Percentiles rank a stretch among this genome's conserved stretches.
phyloP scores from a whole-genome alignment of 805 yeast species.

The Gaillardinia entomophila region DNA sequence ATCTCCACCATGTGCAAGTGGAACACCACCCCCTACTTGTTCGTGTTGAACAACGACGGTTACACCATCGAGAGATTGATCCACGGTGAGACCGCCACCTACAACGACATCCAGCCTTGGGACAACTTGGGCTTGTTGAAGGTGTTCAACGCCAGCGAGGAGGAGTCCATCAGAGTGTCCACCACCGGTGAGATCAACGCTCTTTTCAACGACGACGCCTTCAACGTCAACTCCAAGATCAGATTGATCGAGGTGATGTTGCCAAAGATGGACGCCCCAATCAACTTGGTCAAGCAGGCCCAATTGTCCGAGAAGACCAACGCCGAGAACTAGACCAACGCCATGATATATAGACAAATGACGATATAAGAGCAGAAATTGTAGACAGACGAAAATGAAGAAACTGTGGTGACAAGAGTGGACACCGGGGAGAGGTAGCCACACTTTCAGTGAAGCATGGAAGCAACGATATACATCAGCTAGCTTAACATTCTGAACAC shows the following conservation, averaged over 20 bases:
- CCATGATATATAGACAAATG: no score
- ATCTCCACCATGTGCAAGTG: constrained; percentile 65
- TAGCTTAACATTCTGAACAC: no score
- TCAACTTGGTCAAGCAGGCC: constrained; percentile 35
- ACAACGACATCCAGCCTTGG: constrained; percentile 68
- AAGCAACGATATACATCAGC: no score
- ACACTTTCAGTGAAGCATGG: no score
- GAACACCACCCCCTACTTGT: constrained; percentile 62
- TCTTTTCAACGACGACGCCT: constrained; percentile 40
- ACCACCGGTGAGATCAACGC: constrained; percentile 55
- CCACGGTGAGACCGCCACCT: constrained; percentile 60
- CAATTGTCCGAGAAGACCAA: not conserved
- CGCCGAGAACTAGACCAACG: constrained; percentile 1
- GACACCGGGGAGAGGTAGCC: no score
- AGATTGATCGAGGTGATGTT: constrained; percentile 66
- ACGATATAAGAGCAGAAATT: no score
- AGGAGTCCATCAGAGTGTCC: constrained; percentile 49
- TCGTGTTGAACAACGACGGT: constrained; percentile 67
- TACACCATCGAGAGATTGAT: constrained; percentile 72
- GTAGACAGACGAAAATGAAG: no score
- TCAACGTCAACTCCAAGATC: constrained; percentile 52
- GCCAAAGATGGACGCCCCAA: constrained; percentile 66
- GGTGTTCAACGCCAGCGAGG: constrained; percentile 53
- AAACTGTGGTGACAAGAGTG: no score
- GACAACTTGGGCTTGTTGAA: constrained; percentile 53